A percentile compares a stretch with the other conserved stretches of the same genome.
Conservation (phyloP, 148 eudicot genomes). For the Rhododendron simsii region DNA sequence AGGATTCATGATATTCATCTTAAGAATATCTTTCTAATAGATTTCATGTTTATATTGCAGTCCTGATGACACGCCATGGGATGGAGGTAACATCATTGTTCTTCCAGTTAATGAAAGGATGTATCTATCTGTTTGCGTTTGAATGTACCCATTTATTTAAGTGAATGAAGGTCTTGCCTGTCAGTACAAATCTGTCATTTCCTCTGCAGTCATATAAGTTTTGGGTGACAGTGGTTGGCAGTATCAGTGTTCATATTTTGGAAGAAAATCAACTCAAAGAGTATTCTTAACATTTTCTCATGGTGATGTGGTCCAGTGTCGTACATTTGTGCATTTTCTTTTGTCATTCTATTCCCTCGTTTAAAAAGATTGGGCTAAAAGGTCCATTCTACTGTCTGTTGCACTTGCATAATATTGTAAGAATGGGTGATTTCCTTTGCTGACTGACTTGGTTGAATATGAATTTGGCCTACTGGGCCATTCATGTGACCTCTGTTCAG, state of each 20-base stretch:
- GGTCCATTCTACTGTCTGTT: background rate
- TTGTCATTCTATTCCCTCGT: background rate
- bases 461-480: background rate
- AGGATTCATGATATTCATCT: background rate
- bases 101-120: background rate
- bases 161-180: background rate
- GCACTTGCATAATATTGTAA: background rate
- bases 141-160: background rate
- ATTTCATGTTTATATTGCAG: slow-evolving; percentile 27
- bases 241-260: background rate
- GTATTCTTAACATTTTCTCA: background rate
- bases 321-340: background rate
- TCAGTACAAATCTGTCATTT: background rate
- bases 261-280: background rate
- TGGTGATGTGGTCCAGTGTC: background rate
- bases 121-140: background rate
- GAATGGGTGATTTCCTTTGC: background rate
- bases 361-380: background rate
- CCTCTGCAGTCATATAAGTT: background rate
- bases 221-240: background rate
- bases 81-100: slow-evolving; percentile 33
- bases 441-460: background rate
- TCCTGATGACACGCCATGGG: slow-evolving; percentile 56
- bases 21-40: slow-evolving; percentile 3
- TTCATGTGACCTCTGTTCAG: background rate